These are phyloP conservation scores for Mycena floridula DNA, from an alignment of 768 basidiomycete species.

Conservation along the genomic window DNA sequence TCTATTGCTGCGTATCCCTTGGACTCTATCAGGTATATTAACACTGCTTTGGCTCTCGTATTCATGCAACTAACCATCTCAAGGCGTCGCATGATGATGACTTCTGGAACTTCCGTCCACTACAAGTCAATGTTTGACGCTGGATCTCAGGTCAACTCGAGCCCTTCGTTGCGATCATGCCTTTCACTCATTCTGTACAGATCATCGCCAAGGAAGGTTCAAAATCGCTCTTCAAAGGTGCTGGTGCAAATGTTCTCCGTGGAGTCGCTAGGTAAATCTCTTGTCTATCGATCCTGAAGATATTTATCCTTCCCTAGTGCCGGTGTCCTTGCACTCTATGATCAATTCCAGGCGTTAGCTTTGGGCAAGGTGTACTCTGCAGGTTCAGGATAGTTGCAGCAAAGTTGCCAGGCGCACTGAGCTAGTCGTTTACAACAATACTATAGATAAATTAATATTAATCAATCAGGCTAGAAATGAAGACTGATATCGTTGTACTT, in stretches of 20 bases:
- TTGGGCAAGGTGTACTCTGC: conserved; percentile 99
- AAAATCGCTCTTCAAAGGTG: conserved; percentile 83
- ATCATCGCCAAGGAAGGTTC: conserved; percentile 76
- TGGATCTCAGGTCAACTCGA: conserved; percentile 31
- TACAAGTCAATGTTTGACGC: conserved; percentile 86
- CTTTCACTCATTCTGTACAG: conserved; percentile 19
- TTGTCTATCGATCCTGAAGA: conserved; percentile 20
- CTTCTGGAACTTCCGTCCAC: conserved; percentile 66
- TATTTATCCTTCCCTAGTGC: conserved; percentile 99
- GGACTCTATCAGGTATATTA: conserved; percentile 54
- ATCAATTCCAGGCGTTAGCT: conserved; percentile 93
- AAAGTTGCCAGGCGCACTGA: no score
- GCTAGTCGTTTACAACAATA: no score
- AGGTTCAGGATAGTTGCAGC: conserved; percentile 46
- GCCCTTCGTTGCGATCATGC: background rate
- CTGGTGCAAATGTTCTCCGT: conserved; percentile 87
- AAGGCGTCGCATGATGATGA: conserved; percentile 97
- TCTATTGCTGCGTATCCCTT: conserved; percentile 76
- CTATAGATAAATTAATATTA: no score
- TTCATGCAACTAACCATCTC: conserved; percentile 6
- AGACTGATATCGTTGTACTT: no score
- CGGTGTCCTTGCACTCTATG: conserved; percentile 98
- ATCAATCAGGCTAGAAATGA: no score
- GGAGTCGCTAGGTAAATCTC: conserved; percentile 18
- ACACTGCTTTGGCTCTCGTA: background rate